Evolutionary conservation across 2,329 filamentous ascomycete genomes (phyloP).

Genomic region (Pseudocercospora ulei): DNA sequence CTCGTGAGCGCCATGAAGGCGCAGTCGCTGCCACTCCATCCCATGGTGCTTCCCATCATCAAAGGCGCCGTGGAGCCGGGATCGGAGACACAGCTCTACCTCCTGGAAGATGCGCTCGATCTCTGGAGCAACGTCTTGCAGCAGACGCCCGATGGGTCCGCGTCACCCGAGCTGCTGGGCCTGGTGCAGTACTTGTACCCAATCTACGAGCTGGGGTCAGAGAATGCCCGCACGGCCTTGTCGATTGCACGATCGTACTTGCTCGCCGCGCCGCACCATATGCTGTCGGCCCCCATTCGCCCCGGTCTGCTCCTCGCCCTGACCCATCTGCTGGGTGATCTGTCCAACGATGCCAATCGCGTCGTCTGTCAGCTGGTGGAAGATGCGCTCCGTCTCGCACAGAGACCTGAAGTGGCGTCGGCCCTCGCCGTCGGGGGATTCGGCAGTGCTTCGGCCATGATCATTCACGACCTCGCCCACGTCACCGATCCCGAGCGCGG

Average conservation of each 20-base stretch:
- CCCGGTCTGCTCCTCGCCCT: conserved; percentile 36
- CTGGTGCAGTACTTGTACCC: conserved; percentile 41
- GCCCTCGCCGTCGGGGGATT: conserved; percentile 16
- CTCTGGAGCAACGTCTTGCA: conserved; percentile 71
- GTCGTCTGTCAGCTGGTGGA: conserved; percentile 42
- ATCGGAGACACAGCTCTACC: conserved; percentile 64
- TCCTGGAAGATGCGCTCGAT: conserved; percentile 85
- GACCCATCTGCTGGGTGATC: conserved; percentile 37
- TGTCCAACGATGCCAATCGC: conserved; percentile 44
- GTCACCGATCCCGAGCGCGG: conserved; percentile 16
- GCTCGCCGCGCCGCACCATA: conserved; percentile 41
- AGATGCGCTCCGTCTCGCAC: conserved; percentile 37
- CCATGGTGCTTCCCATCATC: conserved; percentile 71
- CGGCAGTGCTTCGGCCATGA: conserved; percentile 15
- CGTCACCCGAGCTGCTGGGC: conserved; percentile 38
- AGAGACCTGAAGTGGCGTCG: conserved; percentile 34
- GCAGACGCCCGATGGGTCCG: conserved; percentile 43
- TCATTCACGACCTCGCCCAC: conserved; percentile 17
- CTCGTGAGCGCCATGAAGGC: conserved; percentile 78
- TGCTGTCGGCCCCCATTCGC: conserved; percentile 39
- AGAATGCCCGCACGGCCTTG: conserved; percentile 42
- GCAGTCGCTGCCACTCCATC: conserved; percentile 67
- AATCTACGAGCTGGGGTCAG: conserved; percentile 43
- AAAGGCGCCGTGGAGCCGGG: conserved; percentile 65
- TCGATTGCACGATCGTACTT: conserved; percentile 45